phyloP scores from a whole-genome alignment of 108 stramenopile species.

The Chaetoceros muelleri region DNA sequence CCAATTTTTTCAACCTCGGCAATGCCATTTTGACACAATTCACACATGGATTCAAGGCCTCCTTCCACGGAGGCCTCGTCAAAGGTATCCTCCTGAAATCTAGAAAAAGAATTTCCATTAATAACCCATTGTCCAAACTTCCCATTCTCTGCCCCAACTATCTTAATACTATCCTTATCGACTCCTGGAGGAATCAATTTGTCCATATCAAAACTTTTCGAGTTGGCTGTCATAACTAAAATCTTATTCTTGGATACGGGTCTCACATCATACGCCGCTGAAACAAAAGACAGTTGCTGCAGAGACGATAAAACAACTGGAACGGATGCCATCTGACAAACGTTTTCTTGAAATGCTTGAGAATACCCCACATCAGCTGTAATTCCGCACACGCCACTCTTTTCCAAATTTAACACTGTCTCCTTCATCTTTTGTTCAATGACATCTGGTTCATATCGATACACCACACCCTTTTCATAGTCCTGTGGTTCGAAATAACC shows the following conservation, averaged over 20 bases:
- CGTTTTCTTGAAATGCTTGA: neutral
- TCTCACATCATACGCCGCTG: neutral
- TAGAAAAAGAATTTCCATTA: neutral
- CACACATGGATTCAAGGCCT: neutral
- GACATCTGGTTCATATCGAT: neutral
- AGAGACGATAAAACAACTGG: neutral
- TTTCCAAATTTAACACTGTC: neutral
- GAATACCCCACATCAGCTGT: neutral
- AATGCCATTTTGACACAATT: neutral
- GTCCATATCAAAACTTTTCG: neutral
- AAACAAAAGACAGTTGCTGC: neutral
- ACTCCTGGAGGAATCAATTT: neutral
- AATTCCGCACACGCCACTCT: neutral
- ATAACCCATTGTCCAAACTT: neutral
- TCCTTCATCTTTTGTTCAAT: neutral
- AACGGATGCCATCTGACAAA: neutral
- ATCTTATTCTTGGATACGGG: neutral
- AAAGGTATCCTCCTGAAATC: neutral
- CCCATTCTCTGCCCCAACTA: neutral
- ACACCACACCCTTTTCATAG: neutral
- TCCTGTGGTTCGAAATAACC: neutral
- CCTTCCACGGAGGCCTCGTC: neutral
- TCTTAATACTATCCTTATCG: neutral
- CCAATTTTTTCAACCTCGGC: neutral
- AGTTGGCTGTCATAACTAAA: neutral